phyloP scores from a whole-genome alignment of 805 yeast species.

The Nadsonia fulvescens region DNA sequence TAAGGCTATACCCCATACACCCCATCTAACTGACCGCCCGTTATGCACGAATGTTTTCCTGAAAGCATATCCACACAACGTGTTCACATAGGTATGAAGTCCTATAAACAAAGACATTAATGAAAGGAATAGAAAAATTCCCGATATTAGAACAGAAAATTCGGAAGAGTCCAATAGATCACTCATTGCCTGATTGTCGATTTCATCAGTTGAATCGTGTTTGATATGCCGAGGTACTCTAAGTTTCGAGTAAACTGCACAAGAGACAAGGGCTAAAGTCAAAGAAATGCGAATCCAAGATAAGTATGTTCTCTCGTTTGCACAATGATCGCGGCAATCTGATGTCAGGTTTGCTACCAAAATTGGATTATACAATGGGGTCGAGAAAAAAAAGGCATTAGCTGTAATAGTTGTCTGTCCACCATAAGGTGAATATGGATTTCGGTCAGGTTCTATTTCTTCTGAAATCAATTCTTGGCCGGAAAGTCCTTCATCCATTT shows the following conservation, averaged over 20 bases:
- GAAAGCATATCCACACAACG: background rate
- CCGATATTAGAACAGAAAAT: background rate
- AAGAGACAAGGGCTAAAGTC: constrained; percentile 2
- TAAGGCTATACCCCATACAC: too few relatives aligned
- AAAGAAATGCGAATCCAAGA: constrained; percentile 4
- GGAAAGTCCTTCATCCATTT: too few relatives aligned
- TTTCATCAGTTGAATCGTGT: too few relatives aligned
- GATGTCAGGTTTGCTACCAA: constrained; percentile 5
- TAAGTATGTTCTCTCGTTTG: constrained; percentile 5
- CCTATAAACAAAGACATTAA: background rate
- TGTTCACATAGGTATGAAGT: background rate
- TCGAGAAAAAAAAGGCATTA: too few relatives aligned
- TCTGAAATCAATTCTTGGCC: too few relatives aligned
- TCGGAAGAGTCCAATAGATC: background rate
- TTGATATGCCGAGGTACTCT: too few relatives aligned
- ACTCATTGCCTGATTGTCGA: background rate
- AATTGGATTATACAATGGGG: constrained; percentile 5
- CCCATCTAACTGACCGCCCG: too few relatives aligned
- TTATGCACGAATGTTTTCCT: background rate
- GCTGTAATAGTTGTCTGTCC: too few relatives aligned
- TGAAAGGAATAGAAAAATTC: background rate
- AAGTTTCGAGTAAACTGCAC: constrained; percentile 3
- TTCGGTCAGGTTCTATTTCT: too few relatives aligned
- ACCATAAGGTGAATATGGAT: background rate
- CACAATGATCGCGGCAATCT: constrained; percentile 4